phyloP scores from a whole-genome alignment of 2,329 filamentous ascomycete genomes.

The Phialemonium atrogriseum region DNA sequence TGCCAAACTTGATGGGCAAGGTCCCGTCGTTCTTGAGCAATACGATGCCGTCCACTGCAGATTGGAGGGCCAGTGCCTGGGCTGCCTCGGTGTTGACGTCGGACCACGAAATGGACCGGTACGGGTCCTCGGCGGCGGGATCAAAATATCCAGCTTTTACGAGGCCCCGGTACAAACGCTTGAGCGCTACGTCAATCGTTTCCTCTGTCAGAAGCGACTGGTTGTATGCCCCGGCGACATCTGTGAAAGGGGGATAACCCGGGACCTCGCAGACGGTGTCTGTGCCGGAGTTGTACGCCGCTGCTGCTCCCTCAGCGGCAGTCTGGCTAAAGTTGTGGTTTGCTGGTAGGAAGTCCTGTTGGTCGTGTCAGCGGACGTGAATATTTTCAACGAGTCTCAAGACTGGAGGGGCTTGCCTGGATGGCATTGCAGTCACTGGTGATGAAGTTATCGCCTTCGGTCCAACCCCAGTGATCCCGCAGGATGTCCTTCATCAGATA shows the following conservation, averaged over 20 bases:
- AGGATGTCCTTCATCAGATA: constrained; percentile 57
- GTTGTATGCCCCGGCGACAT: constrained; percentile 8
- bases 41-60: constrained; percentile 36
- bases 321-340: constrained; percentile 29
- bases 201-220: constrained; percentile 18
- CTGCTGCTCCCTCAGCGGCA: constrained; percentile 23
- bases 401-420: constrained; percentile 14
- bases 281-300: constrained; percentile 25
- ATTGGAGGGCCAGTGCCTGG: constrained; percentile 46
- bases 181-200: constrained; percentile 38
- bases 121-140: constrained; percentile 23
- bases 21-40: constrained; percentile 46
- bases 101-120: constrained; percentile 41
- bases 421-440: constrained; percentile 59
- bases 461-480: constrained; percentile 58
- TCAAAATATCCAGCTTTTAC: constrained; percentile 52
- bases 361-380: not conserved
- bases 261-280: constrained; percentile 23
- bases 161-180: constrained; percentile 44
- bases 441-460: constrained; percentile 51
- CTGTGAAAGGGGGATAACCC: constrained; percentile 2
- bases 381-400: not conserved
- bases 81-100: constrained; percentile 46
- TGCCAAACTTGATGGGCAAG: constrained; percentile 41
- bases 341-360: constrained; percentile 36